These are phyloP conservation scores for Copromyces sp. DNA, from an alignment of 495 filamentous ascomycete genomes.

Conservation along the genomic window DNA sequence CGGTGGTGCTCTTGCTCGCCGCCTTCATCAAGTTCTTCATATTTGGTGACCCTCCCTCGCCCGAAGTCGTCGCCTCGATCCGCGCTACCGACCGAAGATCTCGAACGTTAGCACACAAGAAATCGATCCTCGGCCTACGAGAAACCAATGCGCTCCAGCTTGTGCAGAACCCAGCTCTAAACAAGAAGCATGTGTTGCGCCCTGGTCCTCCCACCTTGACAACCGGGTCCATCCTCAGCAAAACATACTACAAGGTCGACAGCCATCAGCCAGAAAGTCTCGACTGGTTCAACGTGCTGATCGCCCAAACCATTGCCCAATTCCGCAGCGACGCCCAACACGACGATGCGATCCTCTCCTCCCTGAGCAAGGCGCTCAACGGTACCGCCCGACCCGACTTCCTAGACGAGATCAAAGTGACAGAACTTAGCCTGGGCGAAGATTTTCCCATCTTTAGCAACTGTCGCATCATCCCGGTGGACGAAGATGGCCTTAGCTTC, in stretches of 20 bases:
- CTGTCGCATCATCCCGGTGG: slow-evolving; percentile 80
- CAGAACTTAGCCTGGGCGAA: slow-evolving; percentile 85
- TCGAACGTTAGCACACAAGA: slow-evolving; percentile 53
- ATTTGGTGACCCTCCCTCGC: slow-evolving; percentile 83
- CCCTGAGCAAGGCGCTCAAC: slow-evolving; percentile 81
- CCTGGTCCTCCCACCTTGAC: slow-evolving; percentile 51
- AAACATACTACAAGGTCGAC: slow-evolving; percentile 96
- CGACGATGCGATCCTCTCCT: slow-evolving; percentile 88
- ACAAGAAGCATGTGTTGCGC: slow-evolving; percentile 68
- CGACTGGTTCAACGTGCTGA: slow-evolving; percentile 98
- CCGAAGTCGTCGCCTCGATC: slow-evolving; percentile 58
- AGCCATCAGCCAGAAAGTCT: slow-evolving; percentile 96
- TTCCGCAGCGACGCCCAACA: slow-evolving; percentile 81
- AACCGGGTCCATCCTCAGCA: slow-evolving; percentile 81
- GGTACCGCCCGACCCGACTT: slow-evolving; percentile 78
- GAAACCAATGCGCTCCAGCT: slow-evolving; percentile 31
- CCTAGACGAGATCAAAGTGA: slow-evolving; percentile 84
- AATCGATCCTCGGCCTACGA: slow-evolving; percentile 52
- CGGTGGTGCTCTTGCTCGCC: slow-evolving; percentile 77
- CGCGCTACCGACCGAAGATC: slow-evolving; percentile 59
- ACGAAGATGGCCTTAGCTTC: slow-evolving; percentile 52
- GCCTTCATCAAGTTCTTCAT: slow-evolving; percentile 99
- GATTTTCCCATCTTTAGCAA: slow-evolving; percentile 99
- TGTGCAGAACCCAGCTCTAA: slow-evolving; percentile 35
- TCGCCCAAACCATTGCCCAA: slow-evolving; percentile 94